phyloP scores from a whole-genome alignment of 441 rosid genomes.

The Pelargonium australe region DNA sequence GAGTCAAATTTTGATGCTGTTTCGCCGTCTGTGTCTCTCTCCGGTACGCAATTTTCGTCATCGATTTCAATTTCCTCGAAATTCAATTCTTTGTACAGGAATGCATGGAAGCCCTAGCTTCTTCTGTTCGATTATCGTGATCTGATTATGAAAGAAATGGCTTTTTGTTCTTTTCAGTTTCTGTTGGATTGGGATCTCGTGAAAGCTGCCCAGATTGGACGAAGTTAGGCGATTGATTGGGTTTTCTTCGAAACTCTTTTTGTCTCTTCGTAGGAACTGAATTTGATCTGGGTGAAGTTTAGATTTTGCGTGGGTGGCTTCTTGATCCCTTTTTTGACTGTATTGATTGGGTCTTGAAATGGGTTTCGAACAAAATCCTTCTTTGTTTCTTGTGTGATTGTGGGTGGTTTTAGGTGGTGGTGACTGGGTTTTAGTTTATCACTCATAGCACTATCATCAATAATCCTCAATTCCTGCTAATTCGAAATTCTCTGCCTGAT shows the following conservation, averaged over 20 bases:
- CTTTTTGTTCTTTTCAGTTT: background rate
- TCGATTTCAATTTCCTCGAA: background rate
- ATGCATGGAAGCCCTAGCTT: slow-evolving; percentile 32
- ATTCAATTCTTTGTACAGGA: background rate
- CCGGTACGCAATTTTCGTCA: slow-evolving; percentile 26
- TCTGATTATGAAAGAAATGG: background rate
- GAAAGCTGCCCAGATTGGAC: slow-evolving; percentile 12
- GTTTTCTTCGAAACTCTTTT: slow-evolving; percentile 9
- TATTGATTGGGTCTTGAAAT: slow-evolving; percentile 24
- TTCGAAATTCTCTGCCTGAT: background rate
- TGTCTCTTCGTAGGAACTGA: background rate
- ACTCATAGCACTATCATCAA: background rate
- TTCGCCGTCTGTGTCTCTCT: background rate
- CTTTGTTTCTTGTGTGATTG: slow-evolving; percentile 20
- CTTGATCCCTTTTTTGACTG: slow-evolving; percentile 18
- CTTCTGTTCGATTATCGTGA: slow-evolving; percentile 2
- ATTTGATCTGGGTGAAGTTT: slow-evolving; percentile 22
- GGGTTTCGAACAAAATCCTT: slow-evolving; percentile 30
- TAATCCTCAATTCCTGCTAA: slow-evolving; percentile 17
- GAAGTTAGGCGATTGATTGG: slow-evolving; percentile 1
- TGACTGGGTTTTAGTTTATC: slow-evolving; percentile 17
- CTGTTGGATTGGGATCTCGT: slow-evolving; percentile 19
- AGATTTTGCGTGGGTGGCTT: slow-evolving; percentile 20
- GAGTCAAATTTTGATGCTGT: slow-evolving; percentile 13
- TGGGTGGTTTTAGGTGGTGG: slow-evolving; percentile 22